Conservation (phyloP, 1,284 basidiomycete species). For the Kwoniella shivajii region DNA sequence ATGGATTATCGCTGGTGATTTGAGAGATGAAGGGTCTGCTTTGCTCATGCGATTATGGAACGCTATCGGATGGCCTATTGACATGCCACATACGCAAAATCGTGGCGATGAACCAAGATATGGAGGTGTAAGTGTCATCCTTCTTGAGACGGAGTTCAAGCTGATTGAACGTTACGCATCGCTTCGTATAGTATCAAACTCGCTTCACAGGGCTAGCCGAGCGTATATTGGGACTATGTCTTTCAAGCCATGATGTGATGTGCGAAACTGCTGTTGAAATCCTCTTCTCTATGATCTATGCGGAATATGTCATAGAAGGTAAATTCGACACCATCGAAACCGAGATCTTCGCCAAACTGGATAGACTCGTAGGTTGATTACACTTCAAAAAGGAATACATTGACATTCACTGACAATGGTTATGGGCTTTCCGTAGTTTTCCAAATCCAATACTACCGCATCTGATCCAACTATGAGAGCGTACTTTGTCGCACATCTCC, state of each 20-base stretch:
- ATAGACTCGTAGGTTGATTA: conserved; percentile 59
- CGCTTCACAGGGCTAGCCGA: conserved; percentile 84
- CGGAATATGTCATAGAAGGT: conserved; percentile 78
- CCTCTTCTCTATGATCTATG: conserved; percentile 93
- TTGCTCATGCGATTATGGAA: conserved; percentile 85
- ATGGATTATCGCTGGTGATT: conserved; percentile 93
- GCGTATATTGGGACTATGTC: conserved; percentile 85
- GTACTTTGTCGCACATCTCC: conserved; percentile 91
- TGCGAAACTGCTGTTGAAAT: conserved; percentile 89
- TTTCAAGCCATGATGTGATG: conserved; percentile 91
- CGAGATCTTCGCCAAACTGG: conserved; percentile 91
- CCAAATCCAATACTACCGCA: conserved; percentile 61
- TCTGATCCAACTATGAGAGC: conserved; percentile 86
- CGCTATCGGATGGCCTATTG: conserved; percentile 70
- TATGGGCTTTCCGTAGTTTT: conserved; percentile 26
- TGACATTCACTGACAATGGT: too few relatives aligned
- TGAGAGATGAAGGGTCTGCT: conserved; percentile 87
- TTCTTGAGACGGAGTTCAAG: neutral
- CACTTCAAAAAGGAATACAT: neutral
- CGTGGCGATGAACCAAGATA: conserved; percentile 20
- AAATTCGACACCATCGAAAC: conserved; percentile 87
- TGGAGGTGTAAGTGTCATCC: conserved; percentile 36
- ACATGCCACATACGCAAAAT: conserved; percentile 4
- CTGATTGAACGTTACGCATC: neutral
- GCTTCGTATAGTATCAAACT: conserved; percentile 65